Base-by-base conservation (phyloP, 305 asterid species). In the Euphrasia arctica region DNA sequence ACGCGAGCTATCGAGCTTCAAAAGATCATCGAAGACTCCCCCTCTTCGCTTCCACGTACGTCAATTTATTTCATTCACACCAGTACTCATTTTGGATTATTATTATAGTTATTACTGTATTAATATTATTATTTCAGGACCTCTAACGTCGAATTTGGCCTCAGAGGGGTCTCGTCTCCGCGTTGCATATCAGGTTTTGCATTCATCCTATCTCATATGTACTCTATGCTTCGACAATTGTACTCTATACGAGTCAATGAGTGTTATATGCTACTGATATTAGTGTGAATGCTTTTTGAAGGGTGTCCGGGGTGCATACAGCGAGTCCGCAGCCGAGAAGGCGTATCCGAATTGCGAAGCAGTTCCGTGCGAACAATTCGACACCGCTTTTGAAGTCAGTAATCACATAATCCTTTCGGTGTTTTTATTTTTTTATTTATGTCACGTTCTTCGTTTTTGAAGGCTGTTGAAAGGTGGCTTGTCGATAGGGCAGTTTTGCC, bases 401-500 rank as follows among this genome's bases (percentile, higher is more conserved):
- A 39, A 39, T 8, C 11, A 39, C 7, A 39, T 39, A 2, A 3
- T 9, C 42, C 42, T 36, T 36, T 5, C 7, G 9, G 41, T 34
- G 41, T 34, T 34, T 36, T 36, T 34, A 0, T 7, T 7, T 9
- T 36, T 34, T 18, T 18, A 18, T 18, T 18, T 18, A 18, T 18
- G 22, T 18, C 22, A 18, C 22, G 57, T 61, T 36, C 57, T 10
- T 28, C 68, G 60, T 5, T 54, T 63, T 65, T 75, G 63, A 80
- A 93, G 97, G 97, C 97, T 54, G 99, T 88, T 58, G 99, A 93
- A 74, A 83, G 83, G 64, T 90, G 99, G 98, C 79, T 83, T 47
- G 98, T 90, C 47, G 97, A 92, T 72, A 85, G 97, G 74, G 97
- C 98, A 14, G 97, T 92, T 79, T 74, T 92, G 77, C 98, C 98